Conservation (phyloP, 345 rosid genomes). For the Salix suchowensis region DNA sequence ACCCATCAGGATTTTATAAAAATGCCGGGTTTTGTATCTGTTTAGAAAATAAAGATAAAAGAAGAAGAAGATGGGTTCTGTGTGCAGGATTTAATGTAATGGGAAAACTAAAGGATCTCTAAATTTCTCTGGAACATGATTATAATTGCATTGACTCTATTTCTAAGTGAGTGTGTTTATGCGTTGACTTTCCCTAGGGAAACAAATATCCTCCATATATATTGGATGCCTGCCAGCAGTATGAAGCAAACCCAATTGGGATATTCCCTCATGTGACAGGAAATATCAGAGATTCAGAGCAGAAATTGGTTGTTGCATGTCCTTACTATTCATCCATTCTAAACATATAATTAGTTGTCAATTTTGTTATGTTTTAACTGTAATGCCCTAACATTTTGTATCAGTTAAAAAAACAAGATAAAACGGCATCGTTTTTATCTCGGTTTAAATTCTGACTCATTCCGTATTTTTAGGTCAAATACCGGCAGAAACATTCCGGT, state of each 20-base stretch:
- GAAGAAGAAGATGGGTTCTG: not conserved
- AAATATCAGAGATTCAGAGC: not conserved
- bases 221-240: not conserved
- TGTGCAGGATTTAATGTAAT: not conserved
- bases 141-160: not conserved
- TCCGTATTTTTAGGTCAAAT: too few relatives aligned
- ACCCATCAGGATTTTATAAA: not conserved
- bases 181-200: not conserved
- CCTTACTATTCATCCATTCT: too few relatives aligned
- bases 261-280: not conserved
- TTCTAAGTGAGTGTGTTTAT: not conserved
- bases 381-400: too few relatives aligned
- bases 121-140: not conserved
- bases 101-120: not conserved
- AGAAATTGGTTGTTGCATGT: not conserved
- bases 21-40: not conserved
- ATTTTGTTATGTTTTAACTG: too few relatives aligned
- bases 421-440: too few relatives aligned
- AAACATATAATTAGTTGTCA: too few relatives aligned
- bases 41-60: not conserved
- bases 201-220: not conserved
- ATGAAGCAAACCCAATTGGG: not conserved
- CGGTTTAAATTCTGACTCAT: rapidly evolving
- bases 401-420: too few relatives aligned
- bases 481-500: too few relatives aligned